Base-by-base conservation (phyloP, 2,329 filamentous ascomycete genomes). In the Claviceps pazoutovae region DNA sequence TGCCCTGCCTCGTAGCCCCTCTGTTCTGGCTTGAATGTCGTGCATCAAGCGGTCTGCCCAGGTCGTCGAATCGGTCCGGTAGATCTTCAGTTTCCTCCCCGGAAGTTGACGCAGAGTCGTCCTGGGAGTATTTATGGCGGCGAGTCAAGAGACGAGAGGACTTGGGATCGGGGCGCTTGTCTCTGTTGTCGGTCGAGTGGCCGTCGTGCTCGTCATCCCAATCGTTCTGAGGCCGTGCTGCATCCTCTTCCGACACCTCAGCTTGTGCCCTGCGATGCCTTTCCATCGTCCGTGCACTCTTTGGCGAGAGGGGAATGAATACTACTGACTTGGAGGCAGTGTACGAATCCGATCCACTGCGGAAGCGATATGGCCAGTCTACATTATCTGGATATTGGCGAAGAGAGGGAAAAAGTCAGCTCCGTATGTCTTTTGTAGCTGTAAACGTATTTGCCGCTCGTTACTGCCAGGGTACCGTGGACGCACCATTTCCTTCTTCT, bases 231-330 rank as follows among this genome's bases (percentile, higher is more conserved):
- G 58, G 17, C 48, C 61, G 51, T 17, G 41, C 37, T 23, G 16
- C 48, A 21, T 59, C 58, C 43, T 52, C 56, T 16, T 56, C 55
- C 21, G 56, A 55, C 3, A 60, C 58, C n/a, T 60, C 53, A 23
- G 59, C 61, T 19, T 71, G 66, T 13, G 66, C 62, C 37, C 60
- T 60, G 41, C 60, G 68, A 53, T 74, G 73, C 26, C 65, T 61
- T 19, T 66, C 62, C 58, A 76, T 69, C 0, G 73, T 74, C 51
- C 62, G 67, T 0, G 70, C 70, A 16, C 73, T 75, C 50, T 72
- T 69, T 0, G 74, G 74, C 2, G 74, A 77, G 42, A 78, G 59
- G 0, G 74, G 74, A 2, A 70, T 67, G 51, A 76, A 78, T 1
- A 63, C 57, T 1, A 77, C 73, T 1, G 70, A 70, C 54, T 74